These are phyloP conservation scores for Monilinia fructicola DNA, from an alignment of 2,329 filamentous ascomycete species.

Conservation along the genomic window DNA sequence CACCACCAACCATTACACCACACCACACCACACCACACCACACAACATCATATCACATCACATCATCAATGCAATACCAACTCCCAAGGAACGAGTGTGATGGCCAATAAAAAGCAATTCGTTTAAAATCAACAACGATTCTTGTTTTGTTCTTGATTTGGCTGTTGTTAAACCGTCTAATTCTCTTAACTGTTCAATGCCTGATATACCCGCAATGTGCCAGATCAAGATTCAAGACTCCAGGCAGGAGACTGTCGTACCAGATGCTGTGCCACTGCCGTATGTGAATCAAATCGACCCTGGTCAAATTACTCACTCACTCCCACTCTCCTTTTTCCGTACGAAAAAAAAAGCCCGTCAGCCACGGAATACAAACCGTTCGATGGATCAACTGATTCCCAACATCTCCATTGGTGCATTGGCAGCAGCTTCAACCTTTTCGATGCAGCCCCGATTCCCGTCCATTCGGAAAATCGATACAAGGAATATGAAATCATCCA, in stretches of 20 bases:
- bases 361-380: conserved; percentile 16
- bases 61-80: not conserved
- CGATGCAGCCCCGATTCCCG: conserved; percentile 17
- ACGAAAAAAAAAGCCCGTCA: conserved; percentile 3
- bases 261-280: conserved; percentile 14
- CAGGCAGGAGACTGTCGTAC: not conserved
- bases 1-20: conserved; percentile 13
- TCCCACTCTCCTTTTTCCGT: not conserved
- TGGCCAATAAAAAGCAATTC: not conserved
- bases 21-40: conserved; percentile 9
- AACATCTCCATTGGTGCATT: conserved; percentile 5
- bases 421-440: conserved; percentile 15
- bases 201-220: conserved; percentile 6
- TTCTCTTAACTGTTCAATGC: not conserved
- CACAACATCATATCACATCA: not conserved
- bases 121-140: not conserved
- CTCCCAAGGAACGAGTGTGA: not conserved
- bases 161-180: not conserved
- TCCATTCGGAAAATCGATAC: conserved; percentile 15
- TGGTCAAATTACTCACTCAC: conserved; percentile 1
- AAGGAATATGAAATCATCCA: conserved; percentile 8
- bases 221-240: conserved; percentile 7
- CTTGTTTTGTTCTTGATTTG: not conserved
- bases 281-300: conserved; percentile 7
- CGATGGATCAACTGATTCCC: conserved; percentile 9